Conservation (phyloP, 768 basidiomycete genomes). For the Pisolithus albus region DNA sequence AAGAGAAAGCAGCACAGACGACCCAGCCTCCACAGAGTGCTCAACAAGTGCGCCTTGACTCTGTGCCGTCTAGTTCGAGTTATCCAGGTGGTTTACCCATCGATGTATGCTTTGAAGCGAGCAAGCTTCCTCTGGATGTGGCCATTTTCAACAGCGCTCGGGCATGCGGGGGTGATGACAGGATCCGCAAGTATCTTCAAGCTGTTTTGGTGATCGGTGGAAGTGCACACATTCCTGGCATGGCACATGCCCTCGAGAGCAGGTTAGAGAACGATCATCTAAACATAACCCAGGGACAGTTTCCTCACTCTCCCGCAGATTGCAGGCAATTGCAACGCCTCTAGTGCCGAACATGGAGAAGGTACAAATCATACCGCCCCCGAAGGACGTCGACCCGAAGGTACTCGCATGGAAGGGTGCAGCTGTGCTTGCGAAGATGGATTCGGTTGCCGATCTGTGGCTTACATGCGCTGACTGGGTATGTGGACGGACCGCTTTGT, state of each 20-base stretch:
- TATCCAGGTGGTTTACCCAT: slow-evolving; percentile 46
- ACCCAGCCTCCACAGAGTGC: slow-evolving; percentile 22
- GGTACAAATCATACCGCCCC: slow-evolving; percentile 89
- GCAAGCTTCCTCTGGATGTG: slow-evolving; percentile 86
- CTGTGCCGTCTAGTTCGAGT: slow-evolving; percentile 22
- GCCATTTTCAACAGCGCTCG: slow-evolving; percentile 89
- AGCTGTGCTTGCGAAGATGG: slow-evolving; percentile 86
- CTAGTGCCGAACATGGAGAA: slow-evolving; percentile 80
- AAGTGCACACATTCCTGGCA: slow-evolving; percentile 69
- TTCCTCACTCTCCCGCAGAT: slow-evolving; percentile 30
- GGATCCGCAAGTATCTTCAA: slow-evolving; percentile 82
- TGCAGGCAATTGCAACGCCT: slow-evolving; percentile 81
- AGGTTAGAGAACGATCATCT: slow-evolving; percentile 39
- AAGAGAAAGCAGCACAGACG: slow-evolving; percentile 27
- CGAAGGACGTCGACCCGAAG: slow-evolving; percentile 86
- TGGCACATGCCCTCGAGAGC: slow-evolving; percentile 82
- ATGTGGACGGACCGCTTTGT: slow-evolving; percentile 16
- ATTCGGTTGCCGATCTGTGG: slow-evolving; percentile 86
- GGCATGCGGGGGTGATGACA: slow-evolving; percentile 83
- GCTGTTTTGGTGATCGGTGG: slow-evolving; percentile 88
- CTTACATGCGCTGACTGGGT: slow-evolving; percentile 85
- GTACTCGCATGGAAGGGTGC: slow-evolving; percentile 95
- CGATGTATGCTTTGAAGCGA: slow-evolving; percentile 79
- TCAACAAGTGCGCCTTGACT: slow-evolving; percentile 10
- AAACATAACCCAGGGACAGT: background rate